Percentiles rank a stretch among this genome's conserved stretches.
Evolutionary conservation across 257 asterid genomes (phyloP).

Genomic region (Mitragyna speciosa): DNA sequence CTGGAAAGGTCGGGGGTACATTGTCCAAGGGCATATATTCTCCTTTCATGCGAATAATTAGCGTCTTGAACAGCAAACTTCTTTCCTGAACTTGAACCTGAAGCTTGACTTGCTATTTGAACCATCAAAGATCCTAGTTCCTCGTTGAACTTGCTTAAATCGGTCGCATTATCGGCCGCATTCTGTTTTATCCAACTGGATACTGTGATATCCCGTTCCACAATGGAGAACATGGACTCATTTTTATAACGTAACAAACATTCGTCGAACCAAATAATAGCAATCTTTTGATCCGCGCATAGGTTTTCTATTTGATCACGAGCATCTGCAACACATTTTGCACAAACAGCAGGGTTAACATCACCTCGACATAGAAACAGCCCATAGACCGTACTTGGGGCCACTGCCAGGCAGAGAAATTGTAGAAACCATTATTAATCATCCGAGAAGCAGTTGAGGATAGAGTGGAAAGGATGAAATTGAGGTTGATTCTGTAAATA

Average conservation of each 20-base stretch:
- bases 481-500: slow-evolving; percentile 6
- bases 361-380: slow-evolving; percentile 30
- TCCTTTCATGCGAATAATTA: background rate
- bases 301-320: background rate
- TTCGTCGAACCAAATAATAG: slow-evolving; percentile 2
- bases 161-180: too few species aligned
- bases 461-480: slow-evolving; percentile 4
- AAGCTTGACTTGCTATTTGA: background rate
- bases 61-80: slow-evolving; percentile 8
- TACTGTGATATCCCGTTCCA: background rate
- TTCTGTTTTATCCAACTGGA: accelerated
- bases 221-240: background rate
- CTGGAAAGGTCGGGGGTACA: slow-evolving; percentile 27
- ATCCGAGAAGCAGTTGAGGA: slow-evolving; percentile 1
- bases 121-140: background rate
- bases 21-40: slow-evolving; percentile 7
- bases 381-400: background rate
- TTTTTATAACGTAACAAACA: background rate
- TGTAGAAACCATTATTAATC: slow-evolving; percentile 1
- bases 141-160: background rate
- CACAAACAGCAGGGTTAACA: slow-evolving; percentile 3
- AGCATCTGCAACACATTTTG: slow-evolving; percentile 1
- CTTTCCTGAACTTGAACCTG: background rate
- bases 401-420: slow-evolving; percentile 7
- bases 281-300: background rate